Evolutionary conservation across 306 rosid species (phyloP).

Genomic region (Mucuna pruriens): DNA sequence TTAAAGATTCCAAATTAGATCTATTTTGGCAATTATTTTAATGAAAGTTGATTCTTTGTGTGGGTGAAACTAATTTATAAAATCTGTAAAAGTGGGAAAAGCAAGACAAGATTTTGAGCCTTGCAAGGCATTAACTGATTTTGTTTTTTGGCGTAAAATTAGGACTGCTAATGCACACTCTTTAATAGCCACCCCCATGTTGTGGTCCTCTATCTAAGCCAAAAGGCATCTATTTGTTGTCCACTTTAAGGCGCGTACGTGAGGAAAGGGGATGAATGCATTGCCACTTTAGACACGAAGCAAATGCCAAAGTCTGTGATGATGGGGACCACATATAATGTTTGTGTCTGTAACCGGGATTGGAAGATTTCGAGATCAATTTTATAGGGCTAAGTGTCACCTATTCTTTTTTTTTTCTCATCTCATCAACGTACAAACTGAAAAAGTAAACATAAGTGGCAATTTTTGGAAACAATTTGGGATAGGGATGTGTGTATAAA

Average conservation of each 20-base stretch:
- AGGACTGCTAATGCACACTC: too few relatives aligned
- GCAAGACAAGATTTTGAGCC: neutral
- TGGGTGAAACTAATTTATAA: neutral
- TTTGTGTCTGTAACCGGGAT: neutral
- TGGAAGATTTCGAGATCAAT: slow-evolving; percentile 8
- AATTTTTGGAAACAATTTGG: neutral
- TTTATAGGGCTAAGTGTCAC: neutral
- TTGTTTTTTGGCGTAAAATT: neutral
- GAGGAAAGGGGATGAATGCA: neutral
- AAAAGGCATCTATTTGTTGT: neutral
- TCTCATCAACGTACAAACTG: neutral
- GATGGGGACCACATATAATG: neutral
- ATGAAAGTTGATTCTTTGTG: neutral
- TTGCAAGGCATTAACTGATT: neutral
- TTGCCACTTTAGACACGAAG: neutral
- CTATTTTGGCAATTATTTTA: neutral
- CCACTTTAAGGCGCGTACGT: neutral
- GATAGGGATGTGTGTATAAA: neutral
- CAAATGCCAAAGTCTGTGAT: neutral
- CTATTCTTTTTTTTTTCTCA: neutral
- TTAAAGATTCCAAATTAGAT: neutral
- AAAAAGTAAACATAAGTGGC: neutral
- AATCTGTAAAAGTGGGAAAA: neutral
- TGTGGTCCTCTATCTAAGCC: slow-evolving; percentile 3
- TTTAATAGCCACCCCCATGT: neutral